Conservation (phyloP, 768 basidiomycete species). For the Lactarius tabidus region DNA sequence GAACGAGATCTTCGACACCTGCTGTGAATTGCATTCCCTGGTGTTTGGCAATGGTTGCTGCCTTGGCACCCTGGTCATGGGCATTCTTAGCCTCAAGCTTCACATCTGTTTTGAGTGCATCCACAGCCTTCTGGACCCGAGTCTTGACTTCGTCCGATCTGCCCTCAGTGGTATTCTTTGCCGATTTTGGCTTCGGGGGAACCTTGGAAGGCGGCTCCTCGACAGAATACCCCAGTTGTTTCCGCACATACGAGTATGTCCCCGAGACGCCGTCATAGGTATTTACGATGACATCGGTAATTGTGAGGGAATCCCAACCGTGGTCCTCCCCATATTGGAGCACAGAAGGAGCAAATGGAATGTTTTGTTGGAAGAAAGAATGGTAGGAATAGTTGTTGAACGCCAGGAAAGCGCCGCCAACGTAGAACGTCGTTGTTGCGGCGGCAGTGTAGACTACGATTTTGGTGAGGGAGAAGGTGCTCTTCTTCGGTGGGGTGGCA, state of each 20-base stretch:
- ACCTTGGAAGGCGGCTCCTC: conserved; percentile 12
- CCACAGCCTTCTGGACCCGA: conserved; percentile 40
- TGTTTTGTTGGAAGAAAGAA: conserved; percentile 76
- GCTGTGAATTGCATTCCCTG: conserved; percentile 51
- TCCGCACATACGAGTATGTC: conserved; percentile 49
- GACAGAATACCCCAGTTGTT: conserved; percentile 42
- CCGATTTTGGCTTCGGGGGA: conserved; percentile 3
- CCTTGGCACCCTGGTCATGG: conserved; percentile 35
- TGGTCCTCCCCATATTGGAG: conserved; percentile 78
- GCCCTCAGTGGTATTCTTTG: conserved; percentile 27
- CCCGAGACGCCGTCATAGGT: conserved; percentile 46
- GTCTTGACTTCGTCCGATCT: conserved; percentile 45
- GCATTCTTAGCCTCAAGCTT: conserved; percentile 36
- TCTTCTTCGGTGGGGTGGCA: conserved; percentile 44
- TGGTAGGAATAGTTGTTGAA: conserved; percentile 77
- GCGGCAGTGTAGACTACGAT: conserved; percentile 66
- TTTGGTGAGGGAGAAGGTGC: conserved; percentile 50
- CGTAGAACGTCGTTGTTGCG: conserved; percentile 73
- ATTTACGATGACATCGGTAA: conserved; percentile 52
- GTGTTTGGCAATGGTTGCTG: conserved; percentile 42
- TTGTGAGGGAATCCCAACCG: conserved; percentile 73
- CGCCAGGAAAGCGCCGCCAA: conserved; percentile 73
- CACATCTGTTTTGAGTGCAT: conserved; percentile 48
- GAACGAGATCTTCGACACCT: conserved; percentile 63
- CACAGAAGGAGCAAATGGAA: conserved; percentile 74